Conservation (phyloP, 768 basidiomycete species). For the Erythrobasidium yunnanense region DNA sequence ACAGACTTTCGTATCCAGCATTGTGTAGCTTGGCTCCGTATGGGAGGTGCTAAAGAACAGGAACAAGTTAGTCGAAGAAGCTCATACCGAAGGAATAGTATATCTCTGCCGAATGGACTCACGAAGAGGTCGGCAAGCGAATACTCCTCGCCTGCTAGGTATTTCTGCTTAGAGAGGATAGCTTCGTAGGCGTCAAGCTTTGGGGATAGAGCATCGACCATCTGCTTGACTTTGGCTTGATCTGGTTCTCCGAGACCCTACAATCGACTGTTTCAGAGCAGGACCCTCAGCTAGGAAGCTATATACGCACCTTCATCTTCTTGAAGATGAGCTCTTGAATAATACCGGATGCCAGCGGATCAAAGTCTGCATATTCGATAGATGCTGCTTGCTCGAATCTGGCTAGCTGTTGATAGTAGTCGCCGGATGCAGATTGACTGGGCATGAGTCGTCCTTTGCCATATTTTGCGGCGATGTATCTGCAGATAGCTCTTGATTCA, state of each 20-base stretch:
- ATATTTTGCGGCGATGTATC: conserved; percentile 10
- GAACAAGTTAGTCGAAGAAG: not conserved
- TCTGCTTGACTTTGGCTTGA: not conserved
- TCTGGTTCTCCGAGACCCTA: not conserved
- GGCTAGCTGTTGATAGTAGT: conserved; percentile 4
- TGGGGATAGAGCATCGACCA: not conserved
- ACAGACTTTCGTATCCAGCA: not conserved
- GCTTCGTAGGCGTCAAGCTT: conserved; percentile 22
- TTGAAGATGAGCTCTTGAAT: conserved; percentile 6
- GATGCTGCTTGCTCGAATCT: conserved; percentile 16
- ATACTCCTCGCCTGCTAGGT: conserved; percentile 3
- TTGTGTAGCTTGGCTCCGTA: not conserved
- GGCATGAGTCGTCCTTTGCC: not conserved
- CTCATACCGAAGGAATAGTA: not conserved
- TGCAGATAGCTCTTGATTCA: conserved; percentile 19
- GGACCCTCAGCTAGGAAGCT: not conserved
- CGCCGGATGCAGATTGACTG: not conserved
- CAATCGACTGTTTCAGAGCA: not conserved
- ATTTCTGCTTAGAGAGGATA: conserved; percentile 14
- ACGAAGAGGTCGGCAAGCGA: conserved; percentile 22
- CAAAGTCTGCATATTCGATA: conserved; percentile 16
- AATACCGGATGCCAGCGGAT: conserved; percentile 1
- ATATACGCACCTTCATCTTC: not conserved
- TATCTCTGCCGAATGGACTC: not conserved
- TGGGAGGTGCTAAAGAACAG: conserved; percentile 1